Evolutionary conservation across 148 eudicot species (phyloP).

Genomic region (Silene uniflora): DNA sequence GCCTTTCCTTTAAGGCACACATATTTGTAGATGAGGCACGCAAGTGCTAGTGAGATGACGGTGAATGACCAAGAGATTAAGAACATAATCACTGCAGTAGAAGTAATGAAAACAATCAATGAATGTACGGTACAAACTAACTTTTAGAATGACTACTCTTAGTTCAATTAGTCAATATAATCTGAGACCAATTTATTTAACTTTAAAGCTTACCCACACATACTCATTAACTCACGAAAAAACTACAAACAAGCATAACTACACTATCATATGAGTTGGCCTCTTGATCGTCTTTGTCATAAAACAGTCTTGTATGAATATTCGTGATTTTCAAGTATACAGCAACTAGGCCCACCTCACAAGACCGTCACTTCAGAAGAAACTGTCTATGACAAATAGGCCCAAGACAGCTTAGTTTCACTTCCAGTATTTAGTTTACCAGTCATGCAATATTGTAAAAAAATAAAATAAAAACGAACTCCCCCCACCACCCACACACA

Average conservation of each 20-base stretch:
- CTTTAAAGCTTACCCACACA: not conserved
- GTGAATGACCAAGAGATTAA: conserved; percentile 96
- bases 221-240: too few species aligned
- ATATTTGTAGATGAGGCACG: conserved; percentile 90
- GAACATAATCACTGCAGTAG: conserved; percentile 92
- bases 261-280: not conserved
- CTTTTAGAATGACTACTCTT: not conserved
- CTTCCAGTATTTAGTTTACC: not conserved
- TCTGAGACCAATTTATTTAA: not conserved
- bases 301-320: not conserved
- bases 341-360: not conserved
- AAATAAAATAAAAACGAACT: not conserved
- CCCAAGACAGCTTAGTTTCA: not conserved
- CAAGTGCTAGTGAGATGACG: conserved; percentile 87
- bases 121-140: not conserved
- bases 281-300: not conserved
- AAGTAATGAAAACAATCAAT: conserved; percentile 13
- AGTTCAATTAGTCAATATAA: not conserved
- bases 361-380: not conserved
- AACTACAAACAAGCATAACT: too few species aligned
- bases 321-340: not conserved
- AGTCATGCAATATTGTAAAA: not conserved
- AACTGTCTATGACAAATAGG: not conserved
- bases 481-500: not conserved
- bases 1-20: conserved; percentile 96